Base-by-base conservation (phyloP, 805 yeast genomes). In the Starmerella kuoi region DNA sequence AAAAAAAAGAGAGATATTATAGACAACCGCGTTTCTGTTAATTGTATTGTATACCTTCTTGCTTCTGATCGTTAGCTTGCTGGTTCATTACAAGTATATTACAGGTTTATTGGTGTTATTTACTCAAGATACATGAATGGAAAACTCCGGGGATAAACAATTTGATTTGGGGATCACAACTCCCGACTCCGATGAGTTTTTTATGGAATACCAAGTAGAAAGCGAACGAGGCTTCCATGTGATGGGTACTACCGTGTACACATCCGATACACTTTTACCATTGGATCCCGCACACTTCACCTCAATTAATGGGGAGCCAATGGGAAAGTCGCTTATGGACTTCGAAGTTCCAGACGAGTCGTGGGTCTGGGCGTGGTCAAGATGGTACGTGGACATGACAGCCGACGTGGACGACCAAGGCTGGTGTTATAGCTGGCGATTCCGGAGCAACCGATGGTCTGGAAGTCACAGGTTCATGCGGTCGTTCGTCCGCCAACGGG, bases 391-490 rank as follows among this genome's bases (percentile, higher is more conserved):
- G 2, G 67, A 77, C 45, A 78, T 83, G 88, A 55, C 62, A 4
- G 61, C 62, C 31, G 85, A 80, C 54, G 79, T 74, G 18, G 94
- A 82, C 57, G 87, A 80, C 52, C 81, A 78, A 54, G 94, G 94
- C n/a, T 82, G 94, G 94, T 57, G 69, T 25, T 83, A 82, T 54
- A 67, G 80, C 44, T 63, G 72, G 60, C 50, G 67, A 20, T 71
- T 77, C 46, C 57, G 62, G 8, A 61, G 71, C 18, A 52, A 50
- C 21, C 55, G 58, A 35, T 82, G 94, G 94, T 73, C 75, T 51
- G 83, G 82, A 3, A 46, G 55, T 23, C 73, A 70, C 53, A 65
- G 68, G 36, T 65, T 66, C 48, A 62, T 71, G 46, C 78, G 80
- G 1, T 70, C 77, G 45, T 70, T 74, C 56, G 82, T 79, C 2